Conservation (phyloP, 2,329 filamentous ascomycete genomes). For the Fusarium floridanum region DNA sequence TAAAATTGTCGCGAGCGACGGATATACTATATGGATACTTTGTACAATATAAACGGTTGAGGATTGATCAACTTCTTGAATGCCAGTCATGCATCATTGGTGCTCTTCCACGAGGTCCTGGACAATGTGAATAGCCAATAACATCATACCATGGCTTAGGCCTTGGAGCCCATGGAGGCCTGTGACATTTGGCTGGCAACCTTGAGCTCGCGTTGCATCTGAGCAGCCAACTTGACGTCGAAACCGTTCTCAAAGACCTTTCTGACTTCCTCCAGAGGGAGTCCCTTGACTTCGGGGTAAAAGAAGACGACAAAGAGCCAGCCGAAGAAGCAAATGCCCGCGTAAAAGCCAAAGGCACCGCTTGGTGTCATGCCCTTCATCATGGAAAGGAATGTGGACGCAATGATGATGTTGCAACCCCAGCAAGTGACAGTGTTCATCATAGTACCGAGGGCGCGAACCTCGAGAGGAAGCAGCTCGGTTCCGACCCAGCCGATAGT, state of each 20-base stretch:
- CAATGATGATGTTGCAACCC: conserved; percentile 62
- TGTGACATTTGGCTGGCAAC: not conserved
- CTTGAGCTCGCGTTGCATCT: conserved; percentile 1
- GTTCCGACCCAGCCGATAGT: conserved; percentile 61
- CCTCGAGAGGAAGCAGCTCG: conserved; percentile 61
- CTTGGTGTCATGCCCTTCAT: conserved; percentile 62
- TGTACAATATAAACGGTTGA: not conserved
- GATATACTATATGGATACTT: not conserved
- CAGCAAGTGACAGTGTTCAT: conserved; percentile 60
- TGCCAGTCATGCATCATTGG: not conserved
- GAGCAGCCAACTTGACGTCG: conserved; percentile 49
- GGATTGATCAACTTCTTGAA: too few species aligned
- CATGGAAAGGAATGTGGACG: conserved; percentile 60
- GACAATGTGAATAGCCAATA: not conserved
- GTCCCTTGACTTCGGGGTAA: conserved; percentile 66
- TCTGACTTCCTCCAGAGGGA: conserved; percentile 62
- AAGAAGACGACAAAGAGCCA: conserved; percentile 57
- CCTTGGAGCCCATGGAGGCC: not conserved
- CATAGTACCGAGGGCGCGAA: conserved; percentile 61
- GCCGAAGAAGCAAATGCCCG: conserved; percentile 61
- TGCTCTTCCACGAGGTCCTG: not conserved
- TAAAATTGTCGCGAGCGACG: conserved; percentile 1
- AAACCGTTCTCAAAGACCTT: conserved; percentile 63
- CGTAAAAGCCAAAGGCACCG: conserved; percentile 65
- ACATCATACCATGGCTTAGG: not conserved